Evolutionary conservation across 805 yeast species (phyloP).

Genomic region (Yarrowia yakushimensis): DNA sequence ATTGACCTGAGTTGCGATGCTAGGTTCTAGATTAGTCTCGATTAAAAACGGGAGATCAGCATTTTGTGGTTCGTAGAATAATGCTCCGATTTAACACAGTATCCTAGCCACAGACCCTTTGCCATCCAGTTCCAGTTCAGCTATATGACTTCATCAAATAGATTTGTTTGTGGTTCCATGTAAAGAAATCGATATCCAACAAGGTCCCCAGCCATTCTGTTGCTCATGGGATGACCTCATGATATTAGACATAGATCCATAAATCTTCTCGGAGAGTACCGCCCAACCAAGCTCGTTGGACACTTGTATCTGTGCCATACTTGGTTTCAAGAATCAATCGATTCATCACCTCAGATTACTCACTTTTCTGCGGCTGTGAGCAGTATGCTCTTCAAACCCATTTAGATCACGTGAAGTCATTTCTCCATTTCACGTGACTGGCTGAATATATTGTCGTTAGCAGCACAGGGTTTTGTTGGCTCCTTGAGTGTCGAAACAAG

Average conservation of each 20-base stretch:
- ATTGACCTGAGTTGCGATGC: constrained; percentile 1
- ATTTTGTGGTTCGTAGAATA: not conserved
- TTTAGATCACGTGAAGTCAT: constrained; percentile 20
- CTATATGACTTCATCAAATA: too few relatives aligned
- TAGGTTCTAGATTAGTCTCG: constrained; percentile 9
- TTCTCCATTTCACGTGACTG: constrained; percentile 23
- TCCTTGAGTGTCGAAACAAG: not conserved
- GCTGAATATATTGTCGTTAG: not conserved
- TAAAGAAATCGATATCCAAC: too few relatives aligned
- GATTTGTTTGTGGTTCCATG: too few relatives aligned
- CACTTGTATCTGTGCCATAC: not conserved
- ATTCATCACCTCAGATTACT: not conserved
- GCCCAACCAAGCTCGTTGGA: not conserved
- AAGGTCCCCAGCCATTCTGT: too few relatives aligned
- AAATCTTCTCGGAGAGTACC: too few relatives aligned
- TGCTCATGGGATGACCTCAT: too few relatives aligned
- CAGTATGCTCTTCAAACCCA: constrained; percentile 16
- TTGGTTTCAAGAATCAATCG: not conserved
- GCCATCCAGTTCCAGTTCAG: too few relatives aligned
- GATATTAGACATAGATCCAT: too few relatives aligned
- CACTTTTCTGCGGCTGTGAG: constrained; percentile 22
- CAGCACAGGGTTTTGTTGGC: not conserved
- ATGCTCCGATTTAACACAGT: too few relatives aligned
- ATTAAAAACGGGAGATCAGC: not conserved
- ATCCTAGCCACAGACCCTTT: too few relatives aligned